These are phyloP conservation scores for Persicaria maculosa DNA, from an alignment of 148 eudicot species.

Conservation along the genomic window DNA sequence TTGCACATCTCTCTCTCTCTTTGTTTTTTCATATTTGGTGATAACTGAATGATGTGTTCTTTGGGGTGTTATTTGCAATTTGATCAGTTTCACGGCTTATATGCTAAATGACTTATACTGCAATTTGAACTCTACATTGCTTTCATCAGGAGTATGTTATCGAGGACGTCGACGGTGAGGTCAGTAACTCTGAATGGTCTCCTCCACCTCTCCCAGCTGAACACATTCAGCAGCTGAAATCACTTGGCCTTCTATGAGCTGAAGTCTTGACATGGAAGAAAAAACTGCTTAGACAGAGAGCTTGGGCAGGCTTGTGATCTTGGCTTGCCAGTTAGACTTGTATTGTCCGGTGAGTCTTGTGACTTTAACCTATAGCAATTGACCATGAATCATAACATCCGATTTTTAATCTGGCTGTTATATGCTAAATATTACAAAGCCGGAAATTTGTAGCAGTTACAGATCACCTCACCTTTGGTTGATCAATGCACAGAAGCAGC, in stretches of 20 bases:
- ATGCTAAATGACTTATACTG: not conserved
- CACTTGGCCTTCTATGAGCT: slow-evolving; percentile 63
- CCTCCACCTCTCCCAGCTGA: slow-evolving; percentile 84
- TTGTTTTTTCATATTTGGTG: not conserved
- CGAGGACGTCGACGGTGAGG: slow-evolving; percentile 81
- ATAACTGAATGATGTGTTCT: not conserved
- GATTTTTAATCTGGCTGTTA: not conserved
- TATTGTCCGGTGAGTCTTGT: slow-evolving; percentile 2
- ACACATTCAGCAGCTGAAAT: slow-evolving; percentile 76
- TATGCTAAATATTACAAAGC: not conserved
- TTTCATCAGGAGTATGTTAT: slow-evolving; percentile 74
- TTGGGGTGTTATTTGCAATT: not conserved
- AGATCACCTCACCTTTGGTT: not conserved
- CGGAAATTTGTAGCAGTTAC: not conserved
- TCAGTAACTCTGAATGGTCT: slow-evolving; percentile 63
- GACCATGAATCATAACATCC: not conserved
- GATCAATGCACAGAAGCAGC: slow-evolving; percentile 1
- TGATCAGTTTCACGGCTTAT: not conserved
- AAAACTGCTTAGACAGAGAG: not conserved
- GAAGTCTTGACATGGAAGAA: not conserved
- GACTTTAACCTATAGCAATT: slow-evolving; percentile 2
- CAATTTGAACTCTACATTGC: not conserved
- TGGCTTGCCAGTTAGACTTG: not conserved
- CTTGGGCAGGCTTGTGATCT: not conserved
- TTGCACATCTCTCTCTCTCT: not conserved